Conservation (phyloP, 805 yeast genomes). For the Debaryomyces tyrocola region DNA sequence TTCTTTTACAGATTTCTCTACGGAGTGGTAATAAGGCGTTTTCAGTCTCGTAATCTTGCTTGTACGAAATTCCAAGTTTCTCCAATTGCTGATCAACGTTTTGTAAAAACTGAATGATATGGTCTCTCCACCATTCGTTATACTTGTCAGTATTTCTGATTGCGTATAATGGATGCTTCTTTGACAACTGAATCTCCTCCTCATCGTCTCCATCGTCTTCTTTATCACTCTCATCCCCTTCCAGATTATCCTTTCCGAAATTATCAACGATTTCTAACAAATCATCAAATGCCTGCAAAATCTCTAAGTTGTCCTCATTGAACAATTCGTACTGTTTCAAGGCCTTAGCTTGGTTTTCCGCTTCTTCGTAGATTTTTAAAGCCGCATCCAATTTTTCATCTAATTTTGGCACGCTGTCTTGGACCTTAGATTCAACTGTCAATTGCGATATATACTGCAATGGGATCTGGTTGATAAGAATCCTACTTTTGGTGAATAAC, state of each 20-base stretch:
- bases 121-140: slow-evolving; percentile 58
- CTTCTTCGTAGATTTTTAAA: slow-evolving; percentile 45
- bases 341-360: slow-evolving; percentile 29
- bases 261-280: slow-evolving; percentile 64
- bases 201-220: slow-evolving; percentile 23
- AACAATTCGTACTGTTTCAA: slow-evolving; percentile 28
- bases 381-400: slow-evolving; percentile 45
- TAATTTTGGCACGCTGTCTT: slow-evolving; percentile 35
- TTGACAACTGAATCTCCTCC: slow-evolving; percentile 37
- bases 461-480: slow-evolving; percentile 59
- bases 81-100: slow-evolving; percentile 24
- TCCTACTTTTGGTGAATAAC: slow-evolving; percentile 53
- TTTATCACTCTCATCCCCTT: slow-evolving; percentile 59
- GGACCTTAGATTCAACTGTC: slow-evolving; percentile 36
- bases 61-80: slow-evolving; percentile 3
- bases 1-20: slow-evolving; percentile 43
- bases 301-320: slow-evolving; percentile 46
- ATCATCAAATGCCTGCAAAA: slow-evolving; percentile 63
- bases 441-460: slow-evolving; percentile 55
- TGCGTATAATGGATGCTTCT: slow-evolving; percentile 57
- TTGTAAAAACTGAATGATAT: slow-evolving; percentile 33
- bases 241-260: slow-evolving; percentile 54
- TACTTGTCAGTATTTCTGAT: slow-evolving; percentile 43
- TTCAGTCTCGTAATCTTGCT: slow-evolving; percentile 10
- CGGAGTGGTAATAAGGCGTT: slow-evolving; percentile 19